Percentiles rank a stretch among this genome's conserved stretches.
Evolutionary conservation across 352 stramenopile genomes (phyloP).

Genomic region (Pythium biforme): DNA sequence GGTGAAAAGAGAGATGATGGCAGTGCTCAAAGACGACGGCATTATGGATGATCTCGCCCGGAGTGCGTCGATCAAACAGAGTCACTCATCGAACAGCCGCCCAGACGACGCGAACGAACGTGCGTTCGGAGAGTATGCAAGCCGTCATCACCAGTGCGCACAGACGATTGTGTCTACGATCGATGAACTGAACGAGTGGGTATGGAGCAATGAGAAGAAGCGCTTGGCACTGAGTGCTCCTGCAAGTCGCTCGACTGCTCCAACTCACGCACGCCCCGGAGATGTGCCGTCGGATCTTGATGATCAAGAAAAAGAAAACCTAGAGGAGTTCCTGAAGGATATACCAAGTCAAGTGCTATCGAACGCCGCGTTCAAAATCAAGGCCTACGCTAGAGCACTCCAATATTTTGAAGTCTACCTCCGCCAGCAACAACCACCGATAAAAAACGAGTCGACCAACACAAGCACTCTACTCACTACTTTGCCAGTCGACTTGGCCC

Average conservation of each 20-base stretch:
- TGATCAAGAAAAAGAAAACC: constrained; percentile 45
- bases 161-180: constrained; percentile 86
- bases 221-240: constrained; percentile 50
- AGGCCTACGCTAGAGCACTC: constrained; percentile 39
- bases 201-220: constrained; percentile 86
- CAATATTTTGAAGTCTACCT: constrained; percentile 51
- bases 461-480: constrained; percentile 21
- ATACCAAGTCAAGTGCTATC: constrained; percentile 37
- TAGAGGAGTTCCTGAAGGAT: constrained; percentile 50
- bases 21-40: constrained; percentile 71
- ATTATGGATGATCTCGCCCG: constrained; percentile 36
- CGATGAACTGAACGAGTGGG: constrained; percentile 87
- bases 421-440: constrained; percentile 28
- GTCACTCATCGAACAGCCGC: not conserved
- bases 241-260: constrained; percentile 16
- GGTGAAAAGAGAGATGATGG: constrained; percentile 80
- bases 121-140: constrained; percentile 57
- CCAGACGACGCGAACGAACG: constrained; percentile 19
- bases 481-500: constrained; percentile 26
- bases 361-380: constrained; percentile 39
- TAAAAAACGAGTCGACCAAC: constrained; percentile 16
- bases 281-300: constrained; percentile 32
- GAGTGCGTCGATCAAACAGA: constrained; percentile 1
- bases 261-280: constrained; percentile 11
- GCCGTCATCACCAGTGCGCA: constrained; percentile 80